Conservation (phyloP, 2,329 filamentous ascomycete species). For the Aspergillus sp. region DNA sequence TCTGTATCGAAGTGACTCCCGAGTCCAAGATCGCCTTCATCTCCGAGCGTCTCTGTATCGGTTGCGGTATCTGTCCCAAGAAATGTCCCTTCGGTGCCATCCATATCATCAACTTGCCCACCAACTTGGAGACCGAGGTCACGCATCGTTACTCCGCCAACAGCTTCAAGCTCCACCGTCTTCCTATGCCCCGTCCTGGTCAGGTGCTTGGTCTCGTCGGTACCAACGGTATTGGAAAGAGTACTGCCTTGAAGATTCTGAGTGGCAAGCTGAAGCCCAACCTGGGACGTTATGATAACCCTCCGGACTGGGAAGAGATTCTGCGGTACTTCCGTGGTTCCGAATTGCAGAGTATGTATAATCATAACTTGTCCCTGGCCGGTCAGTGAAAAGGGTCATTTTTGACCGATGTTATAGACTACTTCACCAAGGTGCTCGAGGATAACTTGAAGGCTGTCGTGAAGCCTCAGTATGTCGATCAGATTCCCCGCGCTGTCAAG, state of each 20-base stretch:
- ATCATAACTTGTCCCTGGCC: no score
- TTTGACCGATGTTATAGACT: slow-evolving; percentile 58
- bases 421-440: slow-evolving; percentile 97
- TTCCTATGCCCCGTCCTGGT: slow-evolving; percentile 92
- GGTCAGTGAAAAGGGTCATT: neutral
- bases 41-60: slow-evolving; percentile 91
- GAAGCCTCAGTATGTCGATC: slow-evolving; percentile 98
- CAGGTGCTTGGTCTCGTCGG: slow-evolving; percentile 95
- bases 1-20: slow-evolving; percentile 89
- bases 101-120: slow-evolving; percentile 99
- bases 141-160: slow-evolving; percentile 99
- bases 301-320: slow-evolving; percentile 98
- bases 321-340: slow-evolving; percentile 98
- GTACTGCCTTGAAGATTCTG: slow-evolving; percentile 97
- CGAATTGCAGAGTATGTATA: slow-evolving; percentile 80
- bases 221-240: slow-evolving; percentile 99
- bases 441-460: slow-evolving; percentile 97
- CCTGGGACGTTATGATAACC: slow-evolving; percentile 89
- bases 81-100: slow-evolving; percentile 99
- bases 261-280: slow-evolving; percentile 99
- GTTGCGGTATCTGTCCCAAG: slow-evolving; percentile 99
- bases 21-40: slow-evolving; percentile 96
- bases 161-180: slow-evolving; percentile 97
- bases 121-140: slow-evolving; percentile 96
- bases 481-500: slow-evolving; percentile 90